phyloP scores from a whole-genome alignment of 1,139 yeast genomes.

The Taphrina betulina region DNA sequence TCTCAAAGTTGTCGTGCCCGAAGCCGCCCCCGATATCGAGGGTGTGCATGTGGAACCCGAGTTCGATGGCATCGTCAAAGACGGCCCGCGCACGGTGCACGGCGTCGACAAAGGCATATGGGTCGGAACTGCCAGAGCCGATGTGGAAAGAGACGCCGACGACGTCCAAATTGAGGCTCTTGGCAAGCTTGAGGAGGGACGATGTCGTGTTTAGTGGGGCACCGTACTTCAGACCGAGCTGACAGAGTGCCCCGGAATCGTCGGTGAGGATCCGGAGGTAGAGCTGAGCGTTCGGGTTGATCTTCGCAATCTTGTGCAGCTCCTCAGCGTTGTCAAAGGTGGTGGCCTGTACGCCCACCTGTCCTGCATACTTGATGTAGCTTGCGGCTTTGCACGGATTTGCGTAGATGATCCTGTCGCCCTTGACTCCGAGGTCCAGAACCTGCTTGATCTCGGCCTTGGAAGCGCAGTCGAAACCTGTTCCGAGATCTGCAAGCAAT shows the following conservation, averaged over 20 bases:
- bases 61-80: constrained; percentile 58
- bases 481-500: constrained; percentile 60
- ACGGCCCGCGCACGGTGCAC: constrained; percentile 66
- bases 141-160: constrained; percentile 93
- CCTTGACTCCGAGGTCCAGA: constrained; percentile 59
- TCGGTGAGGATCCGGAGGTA: constrained; percentile 84
- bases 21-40: constrained; percentile 97
- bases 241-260: constrained; percentile 83
- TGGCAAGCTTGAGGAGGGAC: constrained; percentile 61
- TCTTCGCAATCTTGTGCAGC: constrained; percentile 65
- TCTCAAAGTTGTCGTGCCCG: constrained; percentile 62
- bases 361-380: constrained; percentile 68
- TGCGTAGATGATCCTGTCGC: constrained; percentile 78
- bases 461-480: constrained; percentile 92
- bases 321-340: constrained; percentile 91
- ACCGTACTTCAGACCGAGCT: constrained; percentile 86
- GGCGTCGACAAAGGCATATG: constrained; percentile 66
- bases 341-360: constrained; percentile 61
- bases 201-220: constrained; percentile 62
- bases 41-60: constrained; percentile 54
- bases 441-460: constrained; percentile 74
- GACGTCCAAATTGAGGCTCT: constrained; percentile 59
- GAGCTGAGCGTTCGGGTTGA: constrained; percentile 67
- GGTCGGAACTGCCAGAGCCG: constrained; percentile 89
- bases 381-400: constrained; percentile 90